Evolutionary conservation across 2,329 filamentous ascomycete species (phyloP).

Genomic region (Colletotrichum orchidophilum): DNA sequence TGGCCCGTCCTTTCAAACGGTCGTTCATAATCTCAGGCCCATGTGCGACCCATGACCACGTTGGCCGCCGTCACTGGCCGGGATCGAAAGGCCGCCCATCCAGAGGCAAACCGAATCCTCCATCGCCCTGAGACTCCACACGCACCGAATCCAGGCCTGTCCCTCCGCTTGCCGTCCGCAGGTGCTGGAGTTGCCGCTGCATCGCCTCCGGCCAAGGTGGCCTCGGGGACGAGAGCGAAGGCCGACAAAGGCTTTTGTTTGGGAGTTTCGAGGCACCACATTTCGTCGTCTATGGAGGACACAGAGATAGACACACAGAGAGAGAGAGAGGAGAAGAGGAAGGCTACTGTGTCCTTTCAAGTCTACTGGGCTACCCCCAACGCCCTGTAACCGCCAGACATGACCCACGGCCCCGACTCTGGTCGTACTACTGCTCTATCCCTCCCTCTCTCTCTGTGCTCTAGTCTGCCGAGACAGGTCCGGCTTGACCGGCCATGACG

Average conservation of each 20-base stretch:
- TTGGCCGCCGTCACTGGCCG: constrained; percentile 33
- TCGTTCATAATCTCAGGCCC: constrained; percentile 33
- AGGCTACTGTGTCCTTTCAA: constrained; percentile 25
- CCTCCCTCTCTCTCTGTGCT: constrained; percentile 17
- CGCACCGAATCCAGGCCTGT: constrained; percentile 18
- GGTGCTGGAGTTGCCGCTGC: background rate
- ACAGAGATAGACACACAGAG: too few relatives aligned
- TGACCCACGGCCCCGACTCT: background rate
- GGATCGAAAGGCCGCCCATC: constrained; percentile 13
- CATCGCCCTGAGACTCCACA: constrained; percentile 9
- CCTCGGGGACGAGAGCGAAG: background rate
- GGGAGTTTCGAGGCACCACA: background rate
- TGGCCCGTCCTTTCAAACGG: constrained; percentile 31
- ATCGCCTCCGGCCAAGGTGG: constrained; percentile 8
- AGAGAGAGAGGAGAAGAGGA: too few relatives aligned
- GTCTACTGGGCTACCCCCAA: background rate
- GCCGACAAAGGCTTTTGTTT: background rate
- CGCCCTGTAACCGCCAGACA: background rate
- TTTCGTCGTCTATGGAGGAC: too few relatives aligned
- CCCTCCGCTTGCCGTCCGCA: background rate
- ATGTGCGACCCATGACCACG: constrained; percentile 34
- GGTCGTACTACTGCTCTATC: background rate
- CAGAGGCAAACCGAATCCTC: constrained; percentile 23
- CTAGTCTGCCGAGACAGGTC: constrained; percentile 19
- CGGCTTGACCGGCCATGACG: constrained; percentile 18